phyloP scores from a whole-genome alignment of 2,329 filamentous ascomycete genomes.

The Aspergillus neotritici region DNA sequence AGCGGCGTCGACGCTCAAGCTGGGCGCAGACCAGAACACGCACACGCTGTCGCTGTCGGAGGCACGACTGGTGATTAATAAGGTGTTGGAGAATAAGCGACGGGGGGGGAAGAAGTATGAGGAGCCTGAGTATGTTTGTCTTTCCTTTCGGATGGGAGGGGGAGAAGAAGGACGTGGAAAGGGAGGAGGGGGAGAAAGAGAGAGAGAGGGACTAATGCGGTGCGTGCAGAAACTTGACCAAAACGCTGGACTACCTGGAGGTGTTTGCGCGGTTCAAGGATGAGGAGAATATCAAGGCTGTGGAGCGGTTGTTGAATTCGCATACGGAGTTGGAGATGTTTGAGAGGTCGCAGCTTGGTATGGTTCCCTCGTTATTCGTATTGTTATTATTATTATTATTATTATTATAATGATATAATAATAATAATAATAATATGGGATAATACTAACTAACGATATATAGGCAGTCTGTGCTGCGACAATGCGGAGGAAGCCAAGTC shows the following conservation, averaged over 20 bases:
- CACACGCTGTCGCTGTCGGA: constrained; percentile 90
- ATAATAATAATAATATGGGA: constrained; percentile 1
- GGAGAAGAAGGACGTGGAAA: not conserved
- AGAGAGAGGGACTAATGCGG: not conserved
- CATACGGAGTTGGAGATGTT: constrained; percentile 78
- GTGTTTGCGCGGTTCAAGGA: constrained; percentile 94
- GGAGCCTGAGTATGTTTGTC: constrained; percentile 66
- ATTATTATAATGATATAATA: too few relatives aligned
- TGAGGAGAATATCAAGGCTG: constrained; percentile 89
- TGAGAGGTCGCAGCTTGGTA: constrained; percentile 87
- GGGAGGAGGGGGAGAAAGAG: not conserved
- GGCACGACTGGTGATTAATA: constrained; percentile 85
- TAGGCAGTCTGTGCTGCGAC: constrained; percentile 87
- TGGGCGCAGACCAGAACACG: constrained; percentile 90
- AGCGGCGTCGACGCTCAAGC: constrained; percentile 70
- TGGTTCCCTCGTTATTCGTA: constrained; percentile 16
- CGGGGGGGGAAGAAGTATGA: constrained; percentile 76
- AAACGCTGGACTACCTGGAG: constrained; percentile 88
- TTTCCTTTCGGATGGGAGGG: not conserved
- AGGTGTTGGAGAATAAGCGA: constrained; percentile 73
- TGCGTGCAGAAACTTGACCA: constrained; percentile 58
- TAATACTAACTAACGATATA: constrained; percentile 4
- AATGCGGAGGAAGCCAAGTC: constrained; percentile 93
- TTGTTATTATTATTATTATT: not conserved
- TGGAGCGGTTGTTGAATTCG: constrained; percentile 76